phyloP scores from a whole-genome alignment of 2,329 filamentous ascomycete genomes.

The Calonectria pteridis region DNA sequence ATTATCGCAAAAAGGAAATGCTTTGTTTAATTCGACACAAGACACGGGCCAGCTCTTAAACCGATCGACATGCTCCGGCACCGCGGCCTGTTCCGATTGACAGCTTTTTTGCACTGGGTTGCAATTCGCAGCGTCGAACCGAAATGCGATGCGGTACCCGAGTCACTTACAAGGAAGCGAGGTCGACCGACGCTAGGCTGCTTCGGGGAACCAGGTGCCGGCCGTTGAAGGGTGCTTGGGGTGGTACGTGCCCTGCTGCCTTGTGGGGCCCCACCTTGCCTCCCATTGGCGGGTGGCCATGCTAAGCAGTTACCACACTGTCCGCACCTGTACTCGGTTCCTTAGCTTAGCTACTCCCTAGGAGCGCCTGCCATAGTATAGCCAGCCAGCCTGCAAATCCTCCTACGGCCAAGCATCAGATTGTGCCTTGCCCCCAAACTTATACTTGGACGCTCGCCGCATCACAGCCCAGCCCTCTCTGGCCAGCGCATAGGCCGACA shows the following conservation, averaged over 20 bases:
- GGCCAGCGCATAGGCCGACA: neutral
- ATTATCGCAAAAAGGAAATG: conserved; percentile 1
- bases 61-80: conserved; percentile 2
- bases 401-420: neutral
- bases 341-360: neutral
- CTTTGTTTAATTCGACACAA: neutral
- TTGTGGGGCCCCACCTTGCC: neutral
- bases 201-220: neutral
- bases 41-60: neutral
- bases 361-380: neutral
- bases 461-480: neutral
- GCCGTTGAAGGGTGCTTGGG: neutral
- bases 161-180: neutral
- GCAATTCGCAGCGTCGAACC: neutral
- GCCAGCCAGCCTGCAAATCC: neutral
- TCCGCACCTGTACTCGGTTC: neutral
- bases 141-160: neutral
- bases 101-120: conserved; percentile 5
- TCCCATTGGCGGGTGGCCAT: neutral
- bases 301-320: neutral
- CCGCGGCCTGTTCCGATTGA: conserved; percentile 7
- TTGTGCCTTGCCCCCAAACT: neutral
- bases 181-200: neutral
- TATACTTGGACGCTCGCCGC: neutral
- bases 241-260: neutral